Evolutionary conservation across 192 early-diverging fungal species (phyloP).

Genomic region (Glomus cerebriforme): DNA sequence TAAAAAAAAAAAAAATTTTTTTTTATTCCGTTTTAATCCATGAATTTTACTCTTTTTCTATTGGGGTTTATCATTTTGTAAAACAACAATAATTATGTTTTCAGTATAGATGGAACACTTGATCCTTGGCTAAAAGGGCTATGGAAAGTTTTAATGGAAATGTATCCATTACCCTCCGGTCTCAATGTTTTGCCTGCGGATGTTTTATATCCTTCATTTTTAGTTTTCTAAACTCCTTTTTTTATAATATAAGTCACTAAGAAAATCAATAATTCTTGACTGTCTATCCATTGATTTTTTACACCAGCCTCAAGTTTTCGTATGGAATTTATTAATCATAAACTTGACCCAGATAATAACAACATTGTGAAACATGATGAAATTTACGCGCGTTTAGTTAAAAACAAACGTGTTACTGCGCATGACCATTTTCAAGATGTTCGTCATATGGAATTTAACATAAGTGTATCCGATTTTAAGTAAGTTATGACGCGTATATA

Average conservation of each 20-base stretch:
- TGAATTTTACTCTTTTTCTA: background rate
- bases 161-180: conserved; percentile 63
- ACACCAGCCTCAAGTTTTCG: conserved; percentile 44
- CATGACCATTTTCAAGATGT: conserved; percentile 91
- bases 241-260: background rate
- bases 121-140: conserved; percentile 84
- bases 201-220: conserved; percentile 39
- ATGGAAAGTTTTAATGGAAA: conserved; percentile 66
- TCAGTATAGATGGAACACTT: conserved; percentile 78
- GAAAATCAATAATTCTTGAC: conserved; percentile 9
- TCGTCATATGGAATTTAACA: conserved; percentile 71
- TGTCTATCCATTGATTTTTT: background rate
- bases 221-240: conserved; percentile 34
- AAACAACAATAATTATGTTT: background rate
- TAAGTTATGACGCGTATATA: background rate
- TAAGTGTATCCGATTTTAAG: conserved; percentile 36
- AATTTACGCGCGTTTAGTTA: conserved; percentile 43
- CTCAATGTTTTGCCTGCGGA: conserved; percentile 55
- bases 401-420: conserved; percentile 73
- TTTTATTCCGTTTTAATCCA: too few species aligned
- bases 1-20: too few species aligned
- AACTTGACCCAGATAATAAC: background rate
- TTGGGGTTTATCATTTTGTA: background rate
- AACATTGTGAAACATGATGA: conserved; percentile 31
- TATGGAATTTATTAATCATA: conserved; percentile 47